These are phyloP conservation scores for Scheffersomyces lignicola DNA, from an alignment of 1,139 yeast genomes.

Conservation along the genomic window DNA sequence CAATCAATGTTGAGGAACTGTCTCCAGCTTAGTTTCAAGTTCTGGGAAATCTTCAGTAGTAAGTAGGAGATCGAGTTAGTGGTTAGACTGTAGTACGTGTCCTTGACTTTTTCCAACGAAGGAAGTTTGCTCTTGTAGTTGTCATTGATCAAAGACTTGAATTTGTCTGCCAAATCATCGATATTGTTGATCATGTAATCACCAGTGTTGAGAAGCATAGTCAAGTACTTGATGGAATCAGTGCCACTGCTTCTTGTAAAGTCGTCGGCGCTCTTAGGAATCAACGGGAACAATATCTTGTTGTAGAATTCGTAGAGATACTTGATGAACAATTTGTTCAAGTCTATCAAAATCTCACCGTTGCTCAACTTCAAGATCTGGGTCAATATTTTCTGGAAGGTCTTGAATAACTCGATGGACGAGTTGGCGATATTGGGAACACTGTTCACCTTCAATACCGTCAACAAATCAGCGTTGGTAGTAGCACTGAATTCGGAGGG, in stretches of 20 bases:
- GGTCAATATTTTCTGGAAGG: slow-evolving; percentile 67
- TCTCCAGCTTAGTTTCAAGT: slow-evolving; percentile 74
- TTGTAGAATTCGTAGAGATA: slow-evolving; percentile 67
- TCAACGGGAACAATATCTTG: slow-evolving; percentile 57
- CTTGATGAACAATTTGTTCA: slow-evolving; percentile 65
- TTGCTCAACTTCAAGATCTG: slow-evolving; percentile 77
- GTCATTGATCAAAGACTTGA: slow-evolving; percentile 47
- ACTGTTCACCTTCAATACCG: slow-evolving; percentile 39
- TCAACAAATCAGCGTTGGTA: slow-evolving; percentile 26
- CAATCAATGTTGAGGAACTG: slow-evolving; percentile 83
- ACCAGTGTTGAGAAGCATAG: slow-evolving; percentile 81
- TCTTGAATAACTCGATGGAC: slow-evolving; percentile 81
- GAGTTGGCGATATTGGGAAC: slow-evolving; percentile 71
- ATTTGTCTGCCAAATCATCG: slow-evolving; percentile 69
- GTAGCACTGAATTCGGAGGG: slow-evolving; percentile 35
- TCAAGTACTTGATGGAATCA: slow-evolving; percentile 67
- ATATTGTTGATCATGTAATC: slow-evolving; percentile 84
- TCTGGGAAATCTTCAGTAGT: slow-evolving; percentile 58
- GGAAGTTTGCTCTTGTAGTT: slow-evolving; percentile 34
- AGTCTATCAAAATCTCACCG: slow-evolving; percentile 63
- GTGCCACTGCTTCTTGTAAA: slow-evolving; percentile 19
- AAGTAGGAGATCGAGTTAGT: slow-evolving; percentile 59
- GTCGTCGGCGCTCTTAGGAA: slow-evolving; percentile 42
- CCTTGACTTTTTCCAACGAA: slow-evolving; percentile 54
- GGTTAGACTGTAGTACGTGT: slow-evolving; percentile 57